Evolutionary conservation across 495 filamentous ascomycete genomes (phyloP), one percentile per base, ranked within the genome.

Genomic region (Neurospora sp.): DNA sequence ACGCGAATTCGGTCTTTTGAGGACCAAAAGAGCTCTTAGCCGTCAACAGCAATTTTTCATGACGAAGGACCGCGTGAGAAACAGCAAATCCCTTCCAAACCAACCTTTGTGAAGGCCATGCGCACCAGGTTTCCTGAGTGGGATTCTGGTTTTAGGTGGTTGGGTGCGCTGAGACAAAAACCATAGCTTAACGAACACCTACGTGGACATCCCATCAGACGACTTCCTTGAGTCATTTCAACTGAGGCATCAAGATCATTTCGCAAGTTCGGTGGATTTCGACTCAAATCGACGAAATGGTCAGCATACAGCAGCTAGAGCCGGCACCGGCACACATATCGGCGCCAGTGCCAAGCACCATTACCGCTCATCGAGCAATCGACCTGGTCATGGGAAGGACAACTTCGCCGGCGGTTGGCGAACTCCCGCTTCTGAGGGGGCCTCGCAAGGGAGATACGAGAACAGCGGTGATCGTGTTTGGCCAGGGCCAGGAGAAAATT

Each of bases 401-500:
- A 72, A 48, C 78, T 41, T 76, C 75, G 38, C 74, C 77, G 10
- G 70, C 72, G 10, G 39, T 77, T 3, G 74, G 75, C n/a, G 77
- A 79, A 17, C 71, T 78, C 20, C 76, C 76, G 48, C 75, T 80
- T 39, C 77, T 79, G 22, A 80, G 81, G 59, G 79, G 80, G 22
- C 76, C 83, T 10, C 80, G 79, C 70, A 80, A 75, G 59, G 84
- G 84, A 44, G 86, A 88, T 76, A 82, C 83, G 39, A 82, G 86
- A 70, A 87, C 83, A 27, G 84, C 89, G 38, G 88, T 90, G 42
- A 87, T 91, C 69, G 83, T 91, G 12, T 91, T 87, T 74, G 86
- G 87, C 7, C 80, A 78, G 14, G 87, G 85, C 9, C 89, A 91
- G 75, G 89, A 92, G 61, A 84, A 84, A 38, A 89, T 93, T 71